Percentiles rank a stretch among this genome's conserved stretches.
phyloP scores from a whole-genome alignment of 495 filamentous ascomycete species.

The Thozetella sp. region DNA sequence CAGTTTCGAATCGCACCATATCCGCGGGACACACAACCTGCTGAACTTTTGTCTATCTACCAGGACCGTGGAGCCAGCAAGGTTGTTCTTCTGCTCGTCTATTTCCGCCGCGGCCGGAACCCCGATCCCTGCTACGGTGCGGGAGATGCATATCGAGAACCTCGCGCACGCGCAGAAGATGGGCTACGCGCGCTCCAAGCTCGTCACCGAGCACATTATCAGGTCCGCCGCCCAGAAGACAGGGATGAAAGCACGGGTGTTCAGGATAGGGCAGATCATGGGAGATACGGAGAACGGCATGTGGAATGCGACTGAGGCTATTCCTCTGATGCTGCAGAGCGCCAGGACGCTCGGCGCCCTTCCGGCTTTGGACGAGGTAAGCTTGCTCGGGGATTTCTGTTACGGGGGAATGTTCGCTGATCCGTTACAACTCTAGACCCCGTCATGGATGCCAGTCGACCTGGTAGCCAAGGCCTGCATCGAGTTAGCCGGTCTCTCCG shows the following conservation, averaged over 20 bases:
- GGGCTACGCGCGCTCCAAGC: conserved; percentile 63
- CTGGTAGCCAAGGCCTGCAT: conserved; percentile 46
- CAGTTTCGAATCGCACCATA: conserved; percentile 2
- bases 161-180: conserved; percentile 42
- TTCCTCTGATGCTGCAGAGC: conserved; percentile 58
- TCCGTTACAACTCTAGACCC: background rate
- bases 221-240: conserved; percentile 32
- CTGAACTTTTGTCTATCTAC: conserved; percentile 55
- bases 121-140: conserved; percentile 41
- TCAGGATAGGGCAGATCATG: conserved; percentile 62
- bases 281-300: conserved; percentile 51
- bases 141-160: conserved; percentile 25
- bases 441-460: conserved; percentile 59
- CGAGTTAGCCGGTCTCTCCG: conserved; percentile 25
- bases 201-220: conserved; percentile 56
- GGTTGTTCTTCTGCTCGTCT: conserved; percentile 57
- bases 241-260: conserved; percentile 42
- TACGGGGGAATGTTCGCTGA: too few relatives aligned
- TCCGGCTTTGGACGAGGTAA: conserved; percentile 40
- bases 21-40: conserved; percentile 26
- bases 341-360: conserved; percentile 48
- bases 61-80: conserved; percentile 31
- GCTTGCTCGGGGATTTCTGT: too few relatives aligned
- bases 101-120: conserved; percentile 23
- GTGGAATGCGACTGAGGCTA: conserved; percentile 62